Evolutionary conservation across 2,329 filamentous ascomycete species (phyloP).

Genomic region (Sarocladiaceae sp.): DNA sequence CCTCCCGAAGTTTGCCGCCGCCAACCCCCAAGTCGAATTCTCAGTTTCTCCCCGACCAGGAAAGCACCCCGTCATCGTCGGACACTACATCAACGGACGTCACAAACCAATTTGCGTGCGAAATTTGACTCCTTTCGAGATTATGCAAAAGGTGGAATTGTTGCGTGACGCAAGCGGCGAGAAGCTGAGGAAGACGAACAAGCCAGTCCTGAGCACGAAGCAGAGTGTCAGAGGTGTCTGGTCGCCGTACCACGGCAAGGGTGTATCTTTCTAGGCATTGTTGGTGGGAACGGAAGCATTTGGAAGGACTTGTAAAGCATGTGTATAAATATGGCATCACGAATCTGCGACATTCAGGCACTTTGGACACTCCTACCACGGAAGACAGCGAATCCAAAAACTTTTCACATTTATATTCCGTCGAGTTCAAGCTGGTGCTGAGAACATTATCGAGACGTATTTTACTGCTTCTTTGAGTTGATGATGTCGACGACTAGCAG

Average conservation of each 20-base stretch:
- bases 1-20: slow-evolving; percentile 72
- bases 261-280: slow-evolving; percentile 43
- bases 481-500: slow-evolving; percentile 55
- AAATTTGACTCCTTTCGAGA: slow-evolving; percentile 76
- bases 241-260: slow-evolving; percentile 65
- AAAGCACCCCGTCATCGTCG: slow-evolving; percentile 84
- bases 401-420: slow-evolving; percentile 14
- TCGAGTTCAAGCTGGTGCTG: too few relatives aligned
- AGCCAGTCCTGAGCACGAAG: slow-evolving; percentile 61
- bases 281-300: slow-evolving; percentile 4
- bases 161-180: slow-evolving; percentile 72
- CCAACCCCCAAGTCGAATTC: slow-evolving; percentile 88
- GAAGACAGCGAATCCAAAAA: slow-evolving; percentile 13
- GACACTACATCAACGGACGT: slow-evolving; percentile 87
- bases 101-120: slow-evolving; percentile 84
- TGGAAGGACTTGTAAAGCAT: background rate
- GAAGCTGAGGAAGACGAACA: slow-evolving; percentile 61
- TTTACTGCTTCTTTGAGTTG: slow-evolving; percentile 49
- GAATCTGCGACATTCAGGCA: slow-evolving; percentile 13
- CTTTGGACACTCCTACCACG: background rate
- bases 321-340: slow-evolving; percentile 6
- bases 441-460: too few relatives aligned
- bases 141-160: slow-evolving; percentile 73
- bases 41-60: slow-evolving; percentile 84
- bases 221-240: slow-evolving; percentile 66